These are phyloP conservation scores for Anthostomella pinea DNA, from an alignment of 2,329 filamentous ascomycete species.

Conservation along the genomic window DNA sequence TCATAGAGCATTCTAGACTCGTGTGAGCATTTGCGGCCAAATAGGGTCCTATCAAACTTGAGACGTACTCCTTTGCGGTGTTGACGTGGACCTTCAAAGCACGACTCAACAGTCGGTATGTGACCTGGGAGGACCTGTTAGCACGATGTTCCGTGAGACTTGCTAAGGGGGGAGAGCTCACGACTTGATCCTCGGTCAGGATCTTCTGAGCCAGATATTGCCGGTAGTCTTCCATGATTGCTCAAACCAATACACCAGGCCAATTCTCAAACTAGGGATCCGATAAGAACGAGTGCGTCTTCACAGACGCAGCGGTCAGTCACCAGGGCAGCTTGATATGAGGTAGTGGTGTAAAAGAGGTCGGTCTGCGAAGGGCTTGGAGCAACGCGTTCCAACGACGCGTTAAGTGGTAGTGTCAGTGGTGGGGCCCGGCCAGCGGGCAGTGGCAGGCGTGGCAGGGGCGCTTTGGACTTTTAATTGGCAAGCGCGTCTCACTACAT, in stretches of 20 bases:
- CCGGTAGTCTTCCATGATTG: conserved; percentile 57
- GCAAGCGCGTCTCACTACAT: too few species aligned
- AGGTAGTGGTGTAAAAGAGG: too few species aligned
- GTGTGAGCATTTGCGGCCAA: conserved; percentile 12
- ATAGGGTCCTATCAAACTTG: neutral
- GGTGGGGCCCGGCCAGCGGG: too few species aligned
- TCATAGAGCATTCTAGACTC: conserved; percentile 76
- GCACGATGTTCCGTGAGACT: conserved; percentile 6
- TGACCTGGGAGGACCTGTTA: conserved; percentile 58
- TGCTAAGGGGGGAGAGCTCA: conserved; percentile 38
- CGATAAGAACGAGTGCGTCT: too few species aligned
- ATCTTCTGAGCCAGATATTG: conserved; percentile 74
- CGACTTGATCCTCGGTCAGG: conserved; percentile 70
- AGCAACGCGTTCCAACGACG: conserved; percentile 21
- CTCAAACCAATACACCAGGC: neutral
- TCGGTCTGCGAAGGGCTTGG: too few species aligned
- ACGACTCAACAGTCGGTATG: conserved; percentile 81
- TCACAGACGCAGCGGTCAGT: too few species aligned
- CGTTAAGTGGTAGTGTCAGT: conserved; percentile 33
- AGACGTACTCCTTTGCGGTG: conserved; percentile 76
- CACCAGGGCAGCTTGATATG: neutral
- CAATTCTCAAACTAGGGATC: neutral
- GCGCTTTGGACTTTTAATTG: too few species aligned
- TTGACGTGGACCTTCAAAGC: conserved; percentile 82
- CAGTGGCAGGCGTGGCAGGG: too few species aligned